Evolutionary conservation across 1,139 yeast species (phyloP).

Genomic region (Saccharomycopsis hybrid): DNA sequence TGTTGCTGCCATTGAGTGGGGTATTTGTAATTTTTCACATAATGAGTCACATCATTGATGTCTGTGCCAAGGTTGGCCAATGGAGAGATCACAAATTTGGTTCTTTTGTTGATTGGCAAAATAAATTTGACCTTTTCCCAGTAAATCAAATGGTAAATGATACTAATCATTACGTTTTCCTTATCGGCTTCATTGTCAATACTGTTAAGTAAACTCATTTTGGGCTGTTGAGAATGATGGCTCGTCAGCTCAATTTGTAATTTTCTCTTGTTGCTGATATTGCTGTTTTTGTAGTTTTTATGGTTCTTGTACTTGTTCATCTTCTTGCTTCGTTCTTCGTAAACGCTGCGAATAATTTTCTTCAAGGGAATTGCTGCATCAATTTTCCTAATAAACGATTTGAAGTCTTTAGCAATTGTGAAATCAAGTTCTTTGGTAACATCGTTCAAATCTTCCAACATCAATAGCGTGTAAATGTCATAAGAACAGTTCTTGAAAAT

Average conservation of each 20-base stretch:
- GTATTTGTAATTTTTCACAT: too few species aligned
- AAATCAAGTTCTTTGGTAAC: constrained; percentile 7
- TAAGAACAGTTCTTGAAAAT: constrained; percentile 16
- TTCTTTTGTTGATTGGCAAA: constrained; percentile 20
- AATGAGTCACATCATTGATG: constrained; percentile 20
- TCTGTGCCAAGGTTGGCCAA: constrained; percentile 27
- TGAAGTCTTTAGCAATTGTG: constrained; percentile 14
- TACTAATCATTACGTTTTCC: constrained; percentile 16
- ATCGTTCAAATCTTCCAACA: constrained; percentile 14
- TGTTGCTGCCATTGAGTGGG: too few species aligned
- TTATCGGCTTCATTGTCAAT: constrained; percentile 24
- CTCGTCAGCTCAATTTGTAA: neutral
- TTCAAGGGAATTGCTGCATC: constrained; percentile 18
- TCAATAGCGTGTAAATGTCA: constrained; percentile 9
- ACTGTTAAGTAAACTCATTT: constrained; percentile 18
- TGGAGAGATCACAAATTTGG: constrained; percentile 20
- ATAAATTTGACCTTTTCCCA: constrained; percentile 20
- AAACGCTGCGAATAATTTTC: constrained; percentile 11
- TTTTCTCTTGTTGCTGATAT: neutral
- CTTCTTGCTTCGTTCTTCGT: constrained; percentile 6
- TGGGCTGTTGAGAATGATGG: constrained; percentile 1
- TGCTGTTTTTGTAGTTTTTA: neutral
- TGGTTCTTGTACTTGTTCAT: constrained; percentile 4
- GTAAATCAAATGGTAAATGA: constrained; percentile 20
- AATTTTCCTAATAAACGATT: constrained; percentile 13